phyloP scores from a whole-genome alignment of 2,329 filamentous ascomycete genomes.

The Fusarium duplospermum region DNA sequence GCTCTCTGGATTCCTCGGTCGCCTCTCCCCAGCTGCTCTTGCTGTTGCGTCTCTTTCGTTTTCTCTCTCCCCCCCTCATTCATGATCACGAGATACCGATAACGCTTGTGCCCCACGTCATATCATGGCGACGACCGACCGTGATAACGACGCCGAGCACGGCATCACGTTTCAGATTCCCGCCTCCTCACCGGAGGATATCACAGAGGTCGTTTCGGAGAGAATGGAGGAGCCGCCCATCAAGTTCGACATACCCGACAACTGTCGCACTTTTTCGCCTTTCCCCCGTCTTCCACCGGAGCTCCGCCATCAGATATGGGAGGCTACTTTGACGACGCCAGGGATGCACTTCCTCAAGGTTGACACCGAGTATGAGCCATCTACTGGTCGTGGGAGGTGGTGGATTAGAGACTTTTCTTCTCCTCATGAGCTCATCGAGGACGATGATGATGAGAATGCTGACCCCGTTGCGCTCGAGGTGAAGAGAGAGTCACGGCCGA shows the following conservation, averaged over 20 bases:
- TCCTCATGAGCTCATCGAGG: constrained; percentile 4
- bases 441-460: constrained; percentile 28
- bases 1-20: background rate
- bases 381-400: constrained; percentile 38
- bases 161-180: background rate
- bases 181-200: background rate
- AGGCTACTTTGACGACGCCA: constrained; percentile 44
- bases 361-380: constrained; percentile 28
- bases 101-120: constrained; percentile 34
- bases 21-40: background rate
- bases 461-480: constrained; percentile 43
- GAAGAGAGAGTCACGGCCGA: constrained; percentile 35
- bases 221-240: constrained; percentile 19
- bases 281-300: constrained; percentile 51
- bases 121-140: constrained; percentile 31
- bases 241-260: constrained; percentile 48
- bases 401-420: constrained; percentile 20
- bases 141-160: constrained; percentile 11
- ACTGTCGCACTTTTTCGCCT: constrained; percentile 46
- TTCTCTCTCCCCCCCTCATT: constrained; percentile 16
- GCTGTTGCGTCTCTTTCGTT: background rate
- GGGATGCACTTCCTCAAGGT: constrained; percentile 52
- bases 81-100: constrained; percentile 33
- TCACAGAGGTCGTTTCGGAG: background rate
- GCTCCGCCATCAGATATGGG: constrained; percentile 52